Conservation (phyloP, 306 rosid genomes). For the Amphicarpaea edgeworthii region DNA sequence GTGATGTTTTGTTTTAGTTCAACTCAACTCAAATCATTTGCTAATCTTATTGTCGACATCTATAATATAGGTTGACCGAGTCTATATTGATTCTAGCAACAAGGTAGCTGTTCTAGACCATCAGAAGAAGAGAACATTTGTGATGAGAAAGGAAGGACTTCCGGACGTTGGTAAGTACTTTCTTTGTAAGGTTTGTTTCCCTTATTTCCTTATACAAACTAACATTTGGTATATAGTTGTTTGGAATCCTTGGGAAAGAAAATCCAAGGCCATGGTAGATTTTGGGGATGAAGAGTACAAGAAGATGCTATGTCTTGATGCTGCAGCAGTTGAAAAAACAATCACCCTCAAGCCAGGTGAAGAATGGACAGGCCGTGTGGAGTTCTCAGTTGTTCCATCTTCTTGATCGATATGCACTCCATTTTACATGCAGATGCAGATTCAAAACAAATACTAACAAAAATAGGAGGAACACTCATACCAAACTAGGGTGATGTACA, state of each 20-base stretch:
- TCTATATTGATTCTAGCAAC: conserved; percentile 64
- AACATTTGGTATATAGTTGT: conserved; percentile 64
- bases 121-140: conserved; percentile 72
- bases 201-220: conserved; percentile 11
- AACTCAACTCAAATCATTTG: too few relatives aligned
- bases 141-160: conserved; percentile 78
- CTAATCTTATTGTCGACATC: neutral
- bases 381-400: conserved; percentile 65
- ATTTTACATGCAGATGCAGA: conserved; percentile 12
- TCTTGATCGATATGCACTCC: conserved; percentile 48
- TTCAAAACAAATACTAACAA: conserved; percentile 22
- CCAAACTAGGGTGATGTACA: too few relatives aligned
- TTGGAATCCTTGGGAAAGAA: conserved; percentile 97
- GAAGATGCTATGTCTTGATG: conserved; percentile 86
- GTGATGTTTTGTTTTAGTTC: too few relatives aligned
- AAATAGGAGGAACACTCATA: too few relatives aligned
- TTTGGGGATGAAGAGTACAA: conserved; percentile 92
- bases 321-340: conserved; percentile 80
- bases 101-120: conserved; percentile 81
- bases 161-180: conserved; percentile 73
- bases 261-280: conserved; percentile 66
- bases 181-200: neutral
- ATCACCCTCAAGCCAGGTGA: conserved; percentile 81
- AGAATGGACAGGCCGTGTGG: conserved; percentile 93
- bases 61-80: conserved; percentile 84